phyloP scores from a whole-genome alignment of 768 basidiomycete genomes.

The Termitomyces sp. region DNA sequence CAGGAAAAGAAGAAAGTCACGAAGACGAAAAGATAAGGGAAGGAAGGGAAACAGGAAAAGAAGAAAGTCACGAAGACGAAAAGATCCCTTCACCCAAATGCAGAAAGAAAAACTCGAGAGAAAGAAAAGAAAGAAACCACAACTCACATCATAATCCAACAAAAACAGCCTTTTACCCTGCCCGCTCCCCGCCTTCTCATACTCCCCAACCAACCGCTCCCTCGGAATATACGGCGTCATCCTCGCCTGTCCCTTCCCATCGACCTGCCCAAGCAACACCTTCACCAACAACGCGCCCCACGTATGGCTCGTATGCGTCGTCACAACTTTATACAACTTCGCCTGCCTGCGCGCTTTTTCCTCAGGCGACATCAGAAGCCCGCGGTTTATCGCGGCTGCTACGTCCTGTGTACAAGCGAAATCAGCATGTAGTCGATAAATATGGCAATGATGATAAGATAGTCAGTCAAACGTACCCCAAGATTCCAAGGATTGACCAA shows the following conservation, averaged over 20 bases:
- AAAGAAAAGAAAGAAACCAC: too few relatives aligned
- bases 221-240: conserved; percentile 83
- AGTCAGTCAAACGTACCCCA: conserved; percentile 59
- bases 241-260: conserved; percentile 73
- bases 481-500: conserved; percentile 97
- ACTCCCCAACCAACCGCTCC: conserved; percentile 54
- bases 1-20: not conserved
- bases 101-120: not conserved
- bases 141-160: conserved; percentile 92
- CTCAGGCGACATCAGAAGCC: conserved; percentile 73
- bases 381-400: conserved; percentile 85
- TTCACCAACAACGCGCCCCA: conserved; percentile 92
- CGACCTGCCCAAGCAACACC: conserved; percentile 82
- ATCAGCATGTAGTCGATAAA: not conserved
- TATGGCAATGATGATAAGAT: too few relatives aligned
- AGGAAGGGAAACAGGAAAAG: too few relatives aligned
- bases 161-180: conserved; percentile 85
- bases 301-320: conserved; percentile 88
- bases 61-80: not conserved
- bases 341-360: conserved; percentile 78
- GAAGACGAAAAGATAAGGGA: too few relatives aligned
- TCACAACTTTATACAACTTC: conserved; percentile 78
- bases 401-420: conserved; percentile 56
- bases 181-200: conserved; percentile 71
- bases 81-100: too few relatives aligned